Conservation (phyloP, 352 stramenopile genomes). For the Phytophthora macrochlamydospora region DNA sequence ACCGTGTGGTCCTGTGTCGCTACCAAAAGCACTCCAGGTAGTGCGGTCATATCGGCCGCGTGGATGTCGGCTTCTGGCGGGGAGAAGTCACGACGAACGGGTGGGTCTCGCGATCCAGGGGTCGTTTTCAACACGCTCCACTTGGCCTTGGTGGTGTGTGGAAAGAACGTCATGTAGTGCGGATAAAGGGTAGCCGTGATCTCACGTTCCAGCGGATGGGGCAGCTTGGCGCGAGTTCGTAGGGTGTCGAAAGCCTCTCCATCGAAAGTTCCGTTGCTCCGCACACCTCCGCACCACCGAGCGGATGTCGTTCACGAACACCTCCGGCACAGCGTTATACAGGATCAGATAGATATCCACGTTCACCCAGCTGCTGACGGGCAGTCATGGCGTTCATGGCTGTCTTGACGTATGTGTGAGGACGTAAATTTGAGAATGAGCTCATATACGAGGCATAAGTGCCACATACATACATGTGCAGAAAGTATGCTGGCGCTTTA, state of each 20-base stretch:
- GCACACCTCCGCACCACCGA: background rate
- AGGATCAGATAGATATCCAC: background rate
- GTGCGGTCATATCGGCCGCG: background rate
- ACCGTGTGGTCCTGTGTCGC: background rate
- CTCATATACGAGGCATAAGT: too few relatives aligned
- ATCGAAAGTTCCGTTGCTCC: background rate
- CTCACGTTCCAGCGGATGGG: background rate
- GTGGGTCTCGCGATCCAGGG: background rate
- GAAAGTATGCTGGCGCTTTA: too few relatives aligned
- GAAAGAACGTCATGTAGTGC: background rate
- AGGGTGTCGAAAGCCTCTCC: background rate
- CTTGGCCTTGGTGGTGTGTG: background rate
- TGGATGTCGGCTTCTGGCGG: background rate
- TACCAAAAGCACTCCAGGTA: background rate
- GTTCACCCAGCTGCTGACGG: background rate
- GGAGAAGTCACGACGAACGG: background rate
- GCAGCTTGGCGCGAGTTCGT: background rate
- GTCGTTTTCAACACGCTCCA: background rate
- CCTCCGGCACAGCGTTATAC: background rate
- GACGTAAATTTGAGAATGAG: too few relatives aligned
- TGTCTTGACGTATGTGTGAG: too few relatives aligned
- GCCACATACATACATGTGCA: too few relatives aligned
- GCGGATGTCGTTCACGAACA: background rate
- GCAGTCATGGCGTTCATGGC: slow-evolving; percentile 3
- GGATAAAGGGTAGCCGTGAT: background rate